Percentiles rank a stretch among this genome's conserved stretches.
Conservation (phyloP, 768 basidiomycete species). For the Suillus subluteus region DNA sequence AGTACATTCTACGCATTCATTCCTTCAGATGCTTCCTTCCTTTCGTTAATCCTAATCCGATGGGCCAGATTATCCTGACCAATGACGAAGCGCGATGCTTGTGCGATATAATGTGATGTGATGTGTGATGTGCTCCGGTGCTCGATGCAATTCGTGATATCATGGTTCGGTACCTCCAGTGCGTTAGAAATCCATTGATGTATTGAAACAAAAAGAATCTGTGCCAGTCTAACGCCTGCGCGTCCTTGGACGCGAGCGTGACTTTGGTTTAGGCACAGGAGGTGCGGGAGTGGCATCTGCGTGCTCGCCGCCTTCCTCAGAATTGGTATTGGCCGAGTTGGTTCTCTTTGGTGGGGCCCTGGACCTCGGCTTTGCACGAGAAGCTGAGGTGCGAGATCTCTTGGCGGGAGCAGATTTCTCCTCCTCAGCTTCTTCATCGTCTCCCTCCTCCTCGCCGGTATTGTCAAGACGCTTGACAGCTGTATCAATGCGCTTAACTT, state of each 20-base stretch:
- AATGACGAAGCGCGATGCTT: constrained; percentile 11
- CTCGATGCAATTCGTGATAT: constrained; percentile 19
- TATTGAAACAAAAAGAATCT: constrained; percentile 8
- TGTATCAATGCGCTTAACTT: not conserved
- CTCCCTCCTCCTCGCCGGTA: constrained; percentile 19
- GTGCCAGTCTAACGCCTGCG: constrained; percentile 32
- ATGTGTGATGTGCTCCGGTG: constrained; percentile 22
- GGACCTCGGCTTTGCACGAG: constrained; percentile 28
- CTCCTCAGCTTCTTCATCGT: constrained; percentile 18
- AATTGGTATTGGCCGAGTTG: constrained; percentile 13
- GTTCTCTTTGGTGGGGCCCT: constrained; percentile 14
- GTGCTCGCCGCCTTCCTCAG: constrained; percentile 24
- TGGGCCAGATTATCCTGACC: constrained; percentile 10
- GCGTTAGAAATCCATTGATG: constrained; percentile 7
- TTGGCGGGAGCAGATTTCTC: constrained; percentile 20
- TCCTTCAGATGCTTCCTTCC: constrained; percentile 3
- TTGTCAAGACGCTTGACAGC: constrained; percentile 10
- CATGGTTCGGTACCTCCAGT: not conserved
- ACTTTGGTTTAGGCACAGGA: constrained; percentile 30
- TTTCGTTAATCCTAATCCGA: constrained; percentile 1
- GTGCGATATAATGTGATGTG: constrained; percentile 14
- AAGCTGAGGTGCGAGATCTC: constrained; percentile 23
- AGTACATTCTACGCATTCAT: constrained; percentile 11
- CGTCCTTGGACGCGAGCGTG: constrained; percentile 31
- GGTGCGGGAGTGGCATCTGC: constrained; percentile 21